Evolutionary conservation across 2,329 filamentous ascomycete species (phyloP), one percentile per base, ranked within the genome.

Genomic region (Huntiella bhutanensis): DNA sequence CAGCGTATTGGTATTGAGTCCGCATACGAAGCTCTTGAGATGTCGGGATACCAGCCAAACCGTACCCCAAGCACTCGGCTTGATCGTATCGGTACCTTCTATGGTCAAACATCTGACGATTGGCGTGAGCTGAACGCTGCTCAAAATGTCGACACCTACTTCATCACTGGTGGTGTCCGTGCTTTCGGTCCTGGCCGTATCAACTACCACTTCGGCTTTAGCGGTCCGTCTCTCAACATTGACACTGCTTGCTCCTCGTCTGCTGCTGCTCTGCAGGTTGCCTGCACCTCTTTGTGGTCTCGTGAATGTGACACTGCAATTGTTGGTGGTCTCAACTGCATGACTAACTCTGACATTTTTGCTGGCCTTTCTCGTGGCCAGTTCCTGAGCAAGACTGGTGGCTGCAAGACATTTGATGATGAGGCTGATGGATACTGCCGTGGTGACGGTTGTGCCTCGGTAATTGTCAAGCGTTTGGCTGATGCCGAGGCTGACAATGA

Each of bases 321-420:
- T 28, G 80, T 82, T 2, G 84, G 84, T 49, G 84, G 84, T 51
- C 64, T 83, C 15, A 85, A 82, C 43, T 77, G 85, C 50, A 67
- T 86, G 61, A 86, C 81, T 45, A 86, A 85, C 62, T 80, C 82
- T 0, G 82, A 87, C 58, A 82, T 82, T 64, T 84, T 83, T 62
- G 70, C 79, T 8, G 81, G 80, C 53, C 65, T 88, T 5, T 80
- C 77, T 56, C 75, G 80, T 53, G 82, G 80, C 10, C 79, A 84
- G 55, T 87, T 88, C 62, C 63, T 88, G 53, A 83, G 80, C 28
- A 80, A 80, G 62, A 82, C 73, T 45, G 80, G 82, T 5, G 72
- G 75, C 51, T 87, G 82, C 61, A 82, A 84, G 56, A 84, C 82
- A 0, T 91, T 84, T 56, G 82, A 88, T 59, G 78, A 84, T 52